Conservation (phyloP, 1,284 basidiomycete genomes). For the Singerocomus inundabilis region DNA sequence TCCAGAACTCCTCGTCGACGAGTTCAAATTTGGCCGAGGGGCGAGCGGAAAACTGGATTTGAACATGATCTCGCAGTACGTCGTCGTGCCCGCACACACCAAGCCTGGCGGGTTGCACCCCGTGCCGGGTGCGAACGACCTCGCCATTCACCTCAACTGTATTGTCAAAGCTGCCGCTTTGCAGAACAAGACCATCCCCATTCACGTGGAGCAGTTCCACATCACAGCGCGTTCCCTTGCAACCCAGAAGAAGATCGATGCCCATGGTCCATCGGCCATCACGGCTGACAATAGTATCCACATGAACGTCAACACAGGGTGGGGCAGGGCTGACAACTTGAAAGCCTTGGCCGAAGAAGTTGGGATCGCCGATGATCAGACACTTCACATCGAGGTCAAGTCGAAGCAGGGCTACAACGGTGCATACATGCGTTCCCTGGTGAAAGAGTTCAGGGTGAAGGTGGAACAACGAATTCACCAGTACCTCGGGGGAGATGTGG, state of each 20-base stretch:
- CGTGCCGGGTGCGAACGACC: neutral
- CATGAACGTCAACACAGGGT: slow-evolving; percentile 5
- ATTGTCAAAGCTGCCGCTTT: slow-evolving; percentile 3
- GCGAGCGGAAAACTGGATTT: neutral
- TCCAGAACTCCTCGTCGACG: slow-evolving; percentile 3
- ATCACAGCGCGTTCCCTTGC: slow-evolving; percentile 10
- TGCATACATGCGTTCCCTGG: neutral
- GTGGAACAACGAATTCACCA: slow-evolving; percentile 5
- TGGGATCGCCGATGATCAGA: neutral
- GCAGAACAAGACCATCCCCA: slow-evolving; percentile 1
- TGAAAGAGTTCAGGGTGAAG: slow-evolving; percentile 4
- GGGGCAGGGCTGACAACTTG: slow-evolving; percentile 3
- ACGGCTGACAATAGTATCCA: slow-evolving; percentile 12
- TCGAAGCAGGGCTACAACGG: slow-evolving; percentile 7
- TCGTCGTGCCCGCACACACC: slow-evolving; percentile 1
- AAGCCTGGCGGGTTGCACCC: neutral
- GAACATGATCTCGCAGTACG: slow-evolving; percentile 13
- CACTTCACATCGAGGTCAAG: neutral
- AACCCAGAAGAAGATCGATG: slow-evolving; percentile 8
- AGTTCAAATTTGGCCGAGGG: slow-evolving; percentile 9
- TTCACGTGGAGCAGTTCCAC: slow-evolving; percentile 5
- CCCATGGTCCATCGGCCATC: slow-evolving; percentile 1
- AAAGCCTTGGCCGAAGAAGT: slow-evolving; percentile 5
- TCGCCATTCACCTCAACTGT: slow-evolving; percentile 13
- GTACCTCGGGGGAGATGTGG: slow-evolving; percentile 3